phyloP scores from a whole-genome alignment of 179 eudicot species.

The Beta corolliflora region DNA sequence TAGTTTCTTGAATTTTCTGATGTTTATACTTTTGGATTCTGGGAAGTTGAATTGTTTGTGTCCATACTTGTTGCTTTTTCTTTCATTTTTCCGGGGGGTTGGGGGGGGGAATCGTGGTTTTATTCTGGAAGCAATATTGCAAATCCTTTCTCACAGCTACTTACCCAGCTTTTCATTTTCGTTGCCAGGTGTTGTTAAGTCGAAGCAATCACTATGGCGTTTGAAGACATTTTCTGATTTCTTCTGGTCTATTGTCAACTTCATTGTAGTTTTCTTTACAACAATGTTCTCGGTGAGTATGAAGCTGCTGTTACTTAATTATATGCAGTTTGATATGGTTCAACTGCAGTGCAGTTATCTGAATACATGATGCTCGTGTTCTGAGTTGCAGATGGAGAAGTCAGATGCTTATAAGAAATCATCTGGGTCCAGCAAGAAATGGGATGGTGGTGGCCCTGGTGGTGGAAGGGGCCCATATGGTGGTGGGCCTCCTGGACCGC shows the following conservation, averaged over 20 bases:
- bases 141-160: not conserved
- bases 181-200: constrained; percentile 72
- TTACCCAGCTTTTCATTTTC: constrained; percentile 6
- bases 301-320: not conserved
- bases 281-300: constrained; percentile 42
- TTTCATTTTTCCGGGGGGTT: not conserved
- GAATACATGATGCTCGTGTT: not conserved
- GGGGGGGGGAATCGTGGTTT: not conserved
- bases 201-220: constrained; percentile 79
- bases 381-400: constrained; percentile 73
- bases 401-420: constrained; percentile 83
- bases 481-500: constrained; percentile 90
- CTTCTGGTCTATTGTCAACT: constrained; percentile 26
- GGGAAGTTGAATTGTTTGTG: not conserved
- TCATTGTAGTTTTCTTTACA: constrained; percentile 34
- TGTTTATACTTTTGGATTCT: too few species aligned
- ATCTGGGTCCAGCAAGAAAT: constrained; percentile 78
- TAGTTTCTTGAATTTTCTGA: not conserved
- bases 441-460: constrained; percentile 86
- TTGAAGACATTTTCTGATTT: constrained; percentile 56
- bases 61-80: not conserved
- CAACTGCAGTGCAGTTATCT: constrained; percentile 5
- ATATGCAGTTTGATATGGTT: not conserved
- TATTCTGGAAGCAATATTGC: not conserved
- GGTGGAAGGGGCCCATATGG: constrained; percentile 61